Conservation (phyloP, 2,329 filamentous ascomycete genomes). For the Arthrobotrys iridis region DNA sequence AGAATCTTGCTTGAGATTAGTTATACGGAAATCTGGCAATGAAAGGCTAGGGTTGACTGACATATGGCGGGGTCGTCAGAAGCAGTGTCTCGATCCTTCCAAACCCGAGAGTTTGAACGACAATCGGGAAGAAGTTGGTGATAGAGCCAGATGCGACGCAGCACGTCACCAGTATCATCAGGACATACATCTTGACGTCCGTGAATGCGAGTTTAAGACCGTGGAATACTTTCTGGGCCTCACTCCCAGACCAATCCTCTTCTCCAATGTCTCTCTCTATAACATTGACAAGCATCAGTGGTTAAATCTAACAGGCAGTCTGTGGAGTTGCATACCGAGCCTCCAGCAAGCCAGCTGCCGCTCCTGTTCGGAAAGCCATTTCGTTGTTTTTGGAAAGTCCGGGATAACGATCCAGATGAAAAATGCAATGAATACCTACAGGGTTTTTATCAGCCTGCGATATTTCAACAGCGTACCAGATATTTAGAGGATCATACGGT, state of each 20-base stretch:
- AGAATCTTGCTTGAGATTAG: constrained; percentile 60
- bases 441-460: no score
- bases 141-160: constrained; percentile 70
- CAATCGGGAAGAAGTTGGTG: constrained; percentile 74
- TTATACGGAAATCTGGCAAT: not conserved
- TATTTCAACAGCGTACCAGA: no score
- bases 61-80: constrained; percentile 73
- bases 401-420: constrained; percentile 71
- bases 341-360: constrained; percentile 70
- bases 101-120: constrained; percentile 75
- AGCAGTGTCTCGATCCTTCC: constrained; percentile 70
- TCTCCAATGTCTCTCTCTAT: constrained; percentile 68
- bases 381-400: constrained; percentile 72
- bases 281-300: not conserved
- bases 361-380: constrained; percentile 70
- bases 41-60: constrained; percentile 58
- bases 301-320: not conserved
- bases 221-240: constrained; percentile 68
- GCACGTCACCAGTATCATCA: constrained; percentile 70
- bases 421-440: constrained; percentile 68
- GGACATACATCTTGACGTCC: constrained; percentile 71
- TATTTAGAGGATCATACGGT: constrained; percentile 63
- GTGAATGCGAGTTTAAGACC: constrained; percentile 69
- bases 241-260: constrained; percentile 70
- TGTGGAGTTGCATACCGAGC: constrained; percentile 59